Evolutionary conservation across 2,329 filamentous ascomycete genomes (phyloP), one percentile per base, ranked within the genome.

Genomic region (Trichophyton verrucosum): DNA sequence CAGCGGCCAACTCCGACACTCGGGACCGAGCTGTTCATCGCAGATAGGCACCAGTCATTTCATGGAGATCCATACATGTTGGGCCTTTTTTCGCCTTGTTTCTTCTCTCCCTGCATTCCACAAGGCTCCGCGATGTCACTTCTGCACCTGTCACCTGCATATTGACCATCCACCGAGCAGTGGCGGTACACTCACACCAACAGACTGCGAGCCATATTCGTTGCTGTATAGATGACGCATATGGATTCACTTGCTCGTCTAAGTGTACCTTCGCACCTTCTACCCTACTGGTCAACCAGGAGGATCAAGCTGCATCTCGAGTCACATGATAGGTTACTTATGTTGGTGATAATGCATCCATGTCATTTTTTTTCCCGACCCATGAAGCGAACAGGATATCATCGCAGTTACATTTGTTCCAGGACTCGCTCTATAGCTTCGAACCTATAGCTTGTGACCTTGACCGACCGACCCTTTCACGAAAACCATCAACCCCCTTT

Each of bases 291-390:
- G 49, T 15, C 15, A 7, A 36, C 8, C 27, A 55, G 17, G 46
- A 49, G 6, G 46, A 49, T 30, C 46, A 7, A 49, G 27, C 49
- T 55, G 49, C 49, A 55, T 11, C 15, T 36, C 30, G 13, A 36
- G 49, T 55, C 49, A 55, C 49, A 55, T 55, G 49, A 55, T 17
- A 36, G 3, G 30, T 33, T 55, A 33, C n/a, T 55, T 55, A 55
- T 55, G 24, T 55, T 55, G 49, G 49, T 55, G 49, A 55, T 55
- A 55, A 55, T 55, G 49, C 49, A 55, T 36, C 49, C 30, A 36
- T 55, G 49, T 36, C 49, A 2, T 55, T 55, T 44, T n/a, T 44
- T 44, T 49, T 7, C 27, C 20, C 49, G 49, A 55, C 24, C 24
- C 27, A 55, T 8, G 15, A 20, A 36, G 49, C 49, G 11, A 15